Conservation (phyloP, 2,329 filamentous ascomycete genomes). For the Westerdykella aurantiaca region DNA sequence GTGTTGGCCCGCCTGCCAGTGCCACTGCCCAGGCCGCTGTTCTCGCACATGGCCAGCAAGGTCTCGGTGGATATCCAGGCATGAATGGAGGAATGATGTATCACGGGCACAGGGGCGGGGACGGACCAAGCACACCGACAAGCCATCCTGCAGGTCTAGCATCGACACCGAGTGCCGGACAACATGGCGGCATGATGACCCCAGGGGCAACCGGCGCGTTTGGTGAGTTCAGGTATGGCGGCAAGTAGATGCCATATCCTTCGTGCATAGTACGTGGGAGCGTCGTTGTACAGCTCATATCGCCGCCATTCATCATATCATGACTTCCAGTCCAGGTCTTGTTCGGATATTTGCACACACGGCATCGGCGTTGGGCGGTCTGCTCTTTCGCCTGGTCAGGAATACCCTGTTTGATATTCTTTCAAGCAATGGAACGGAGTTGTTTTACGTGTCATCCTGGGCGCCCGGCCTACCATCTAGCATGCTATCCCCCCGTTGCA, state of each 20-base stretch:
- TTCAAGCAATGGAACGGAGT: too few species aligned
- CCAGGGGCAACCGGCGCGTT: constrained; percentile 72
- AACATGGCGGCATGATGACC: constrained; percentile 62
- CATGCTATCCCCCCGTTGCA: too few species aligned
- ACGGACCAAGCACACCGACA: constrained; percentile 63
- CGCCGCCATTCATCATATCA: too few species aligned
- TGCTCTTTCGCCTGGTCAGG: too few species aligned
- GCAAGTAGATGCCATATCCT: constrained; percentile 18
- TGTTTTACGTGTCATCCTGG: too few species aligned
- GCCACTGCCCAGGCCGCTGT: constrained; percentile 47
- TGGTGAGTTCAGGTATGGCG: constrained; percentile 56
- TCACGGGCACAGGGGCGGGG: constrained; percentile 39
- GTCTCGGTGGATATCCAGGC: constrained; percentile 25
- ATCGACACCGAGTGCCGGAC: constrained; percentile 51
- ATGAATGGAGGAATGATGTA: constrained; percentile 37
- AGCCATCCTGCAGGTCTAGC: constrained; percentile 49
- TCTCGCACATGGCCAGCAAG: constrained; percentile 39
- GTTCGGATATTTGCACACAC: too few species aligned
- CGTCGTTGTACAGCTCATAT: too few species aligned
- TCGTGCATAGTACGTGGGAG: too few species aligned
- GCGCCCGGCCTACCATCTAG: too few species aligned
- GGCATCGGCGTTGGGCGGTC: too few species aligned
- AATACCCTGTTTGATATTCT: too few species aligned
- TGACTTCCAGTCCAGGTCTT: too few species aligned
- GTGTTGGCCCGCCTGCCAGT: constrained; percentile 48